Percentiles rank a stretch among this genome's conserved stretches.
Evolutionary conservation across 2,329 filamentous ascomycete genomes (phyloP).

Genomic region (Fusarium euwallaceae): DNA sequence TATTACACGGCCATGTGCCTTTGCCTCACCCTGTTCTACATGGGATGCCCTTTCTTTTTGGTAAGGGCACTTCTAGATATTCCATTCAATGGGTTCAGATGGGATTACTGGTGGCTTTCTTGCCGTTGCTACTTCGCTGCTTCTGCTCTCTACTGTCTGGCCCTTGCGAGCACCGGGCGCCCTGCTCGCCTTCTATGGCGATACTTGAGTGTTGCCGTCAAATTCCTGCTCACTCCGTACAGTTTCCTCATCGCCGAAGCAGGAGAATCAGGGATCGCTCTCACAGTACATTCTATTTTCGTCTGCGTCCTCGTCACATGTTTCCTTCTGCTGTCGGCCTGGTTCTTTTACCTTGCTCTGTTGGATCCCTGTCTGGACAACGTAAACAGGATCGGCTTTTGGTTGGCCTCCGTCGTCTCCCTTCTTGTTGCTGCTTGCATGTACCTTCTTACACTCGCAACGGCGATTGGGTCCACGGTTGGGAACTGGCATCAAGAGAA

Average conservation of each 20-base stretch:
- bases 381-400: not conserved
- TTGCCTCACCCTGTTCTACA: no score
- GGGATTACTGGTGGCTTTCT: no score
- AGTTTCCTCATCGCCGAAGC: not conserved
- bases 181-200: not conserved
- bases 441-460: not conserved
- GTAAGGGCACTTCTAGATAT: no score
- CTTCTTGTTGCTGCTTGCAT: not conserved
- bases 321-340: not conserved
- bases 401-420: not conserved
- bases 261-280: not conserved
- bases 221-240: not conserved
- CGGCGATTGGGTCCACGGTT: not conserved
- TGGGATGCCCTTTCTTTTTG: no score
- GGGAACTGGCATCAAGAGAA: not conserved
- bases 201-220: not conserved
- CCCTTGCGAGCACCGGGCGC: no score
- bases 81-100: no score
- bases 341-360: not conserved
- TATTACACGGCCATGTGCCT: no score
- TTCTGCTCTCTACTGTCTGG: no score
- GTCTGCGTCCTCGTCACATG: not conserved
- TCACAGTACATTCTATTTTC: not conserved
- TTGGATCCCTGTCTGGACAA: not conserved
- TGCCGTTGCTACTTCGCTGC: no score